Evolutionary conservation across 441 rosid genomes (phyloP).

Genomic region (Populus tomentosa): DNA sequence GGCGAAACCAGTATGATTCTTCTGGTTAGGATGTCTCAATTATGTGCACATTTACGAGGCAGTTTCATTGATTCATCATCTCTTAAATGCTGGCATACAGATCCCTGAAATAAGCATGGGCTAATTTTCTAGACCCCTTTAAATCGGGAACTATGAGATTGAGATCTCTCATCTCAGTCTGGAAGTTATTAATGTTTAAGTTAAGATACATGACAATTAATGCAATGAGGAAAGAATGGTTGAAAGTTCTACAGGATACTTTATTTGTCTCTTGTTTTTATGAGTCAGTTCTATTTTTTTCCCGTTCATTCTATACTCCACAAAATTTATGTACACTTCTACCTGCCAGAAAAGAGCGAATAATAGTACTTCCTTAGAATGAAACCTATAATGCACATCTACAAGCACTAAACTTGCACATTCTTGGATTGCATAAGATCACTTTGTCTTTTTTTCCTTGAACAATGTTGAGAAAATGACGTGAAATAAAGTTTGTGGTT

Average conservation of each 20-base stretch:
- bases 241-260: background rate
- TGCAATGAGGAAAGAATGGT: background rate
- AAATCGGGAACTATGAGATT: background rate
- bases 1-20: constrained; percentile 48
- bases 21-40: constrained; percentile 7
- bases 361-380: background rate
- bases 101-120: background rate
- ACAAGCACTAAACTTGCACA: background rate
- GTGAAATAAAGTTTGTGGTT: background rate
- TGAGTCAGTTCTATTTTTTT: background rate
- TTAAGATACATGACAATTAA: background rate
- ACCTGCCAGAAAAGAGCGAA: background rate
- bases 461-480: background rate
- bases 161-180: background rate
- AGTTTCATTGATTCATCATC: background rate
- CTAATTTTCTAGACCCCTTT: background rate
- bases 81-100: background rate
- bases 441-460: background rate
- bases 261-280: background rate
- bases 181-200: background rate
- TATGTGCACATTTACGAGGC: background rate
- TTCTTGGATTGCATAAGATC: background rate
- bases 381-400: background rate
- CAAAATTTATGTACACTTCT: background rate
- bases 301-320: background rate